Evolutionary conservation across 78 protist genomes (phyloP).

Genomic region (Cavenderia fasciculata): DNA sequence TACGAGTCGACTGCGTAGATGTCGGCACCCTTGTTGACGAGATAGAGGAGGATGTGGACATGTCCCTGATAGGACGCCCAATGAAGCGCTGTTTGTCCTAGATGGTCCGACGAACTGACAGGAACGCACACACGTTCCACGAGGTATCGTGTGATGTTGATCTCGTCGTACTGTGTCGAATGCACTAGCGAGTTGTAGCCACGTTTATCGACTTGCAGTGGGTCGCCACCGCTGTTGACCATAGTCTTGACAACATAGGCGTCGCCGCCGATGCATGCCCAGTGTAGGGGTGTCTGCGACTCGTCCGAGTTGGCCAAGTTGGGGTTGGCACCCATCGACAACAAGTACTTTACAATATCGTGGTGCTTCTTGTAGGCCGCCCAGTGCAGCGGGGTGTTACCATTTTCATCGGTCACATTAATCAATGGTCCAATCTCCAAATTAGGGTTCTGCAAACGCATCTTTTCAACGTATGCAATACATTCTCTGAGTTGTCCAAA

Average conservation of each 20-base stretch:
- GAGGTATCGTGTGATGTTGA: conserved; percentile 24
- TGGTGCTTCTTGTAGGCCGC: conserved; percentile 65
- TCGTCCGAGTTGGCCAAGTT: conserved; percentile 34
- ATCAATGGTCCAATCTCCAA: background rate
- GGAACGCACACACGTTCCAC: conserved; percentile 35
- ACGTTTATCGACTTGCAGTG: conserved; percentile 24
- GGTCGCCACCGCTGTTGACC: conserved; percentile 64
- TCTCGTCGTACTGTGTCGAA: conserved; percentile 52
- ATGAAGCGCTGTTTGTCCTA: conserved; percentile 78
- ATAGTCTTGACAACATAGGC: conserved; percentile 56
- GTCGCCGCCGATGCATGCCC: conserved; percentile 81
- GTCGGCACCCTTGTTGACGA: conserved; percentile 76
- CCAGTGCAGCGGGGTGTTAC: conserved; percentile 80
- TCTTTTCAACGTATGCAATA: conserved; percentile 31
- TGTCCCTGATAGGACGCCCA: conserved; percentile 87
- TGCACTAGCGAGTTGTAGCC: conserved; percentile 75
- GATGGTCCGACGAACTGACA: conserved; percentile 38
- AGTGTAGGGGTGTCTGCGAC: conserved; percentile 69
- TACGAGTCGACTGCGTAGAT: conserved; percentile 18
- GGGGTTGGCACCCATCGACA: conserved; percentile 72
- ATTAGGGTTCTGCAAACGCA: conserved; percentile 17
- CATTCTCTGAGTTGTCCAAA: conserved; percentile 60
- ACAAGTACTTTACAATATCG: conserved; percentile 73
- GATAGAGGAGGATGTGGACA: conserved; percentile 4
- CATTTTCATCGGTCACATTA: conserved; percentile 48